A percentile compares a stretch with the other conserved stretches of the same genome.
phyloP scores from a whole-genome alignment of 2,329 filamentous ascomycete species.

The Colletotrichum orbiculare region DNA sequence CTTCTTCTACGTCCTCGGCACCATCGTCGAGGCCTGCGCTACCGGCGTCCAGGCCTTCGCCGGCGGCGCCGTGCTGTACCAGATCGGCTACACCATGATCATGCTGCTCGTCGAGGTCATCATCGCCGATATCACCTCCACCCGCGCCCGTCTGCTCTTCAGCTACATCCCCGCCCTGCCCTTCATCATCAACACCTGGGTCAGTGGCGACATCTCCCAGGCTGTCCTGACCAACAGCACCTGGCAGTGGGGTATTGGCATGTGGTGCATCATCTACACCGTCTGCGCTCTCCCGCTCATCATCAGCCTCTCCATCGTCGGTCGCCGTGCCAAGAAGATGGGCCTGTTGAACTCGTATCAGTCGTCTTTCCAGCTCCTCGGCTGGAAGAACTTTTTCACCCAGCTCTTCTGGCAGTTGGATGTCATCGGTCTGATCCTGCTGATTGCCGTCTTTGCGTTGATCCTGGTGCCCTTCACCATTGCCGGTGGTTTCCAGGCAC shows the following conservation, averaged over 20 bases:
- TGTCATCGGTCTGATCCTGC: constrained; percentile 55
- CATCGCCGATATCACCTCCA: constrained; percentile 72
- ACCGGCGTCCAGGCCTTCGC: constrained; percentile 62
- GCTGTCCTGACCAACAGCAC: constrained; percentile 59
- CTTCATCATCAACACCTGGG: constrained; percentile 74
- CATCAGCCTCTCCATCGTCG: constrained; percentile 60
- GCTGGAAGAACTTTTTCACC: constrained; percentile 46
- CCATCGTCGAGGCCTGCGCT: constrained; percentile 66
- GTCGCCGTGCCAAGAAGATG: constrained; percentile 62
- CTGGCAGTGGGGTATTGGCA: constrained; percentile 73
- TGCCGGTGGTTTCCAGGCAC: constrained; percentile 53
- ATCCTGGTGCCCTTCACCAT: constrained; percentile 58
- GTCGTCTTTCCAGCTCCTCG: constrained; percentile 47
- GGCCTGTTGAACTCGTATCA: constrained; percentile 55
- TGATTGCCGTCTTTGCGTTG: constrained; percentile 59
- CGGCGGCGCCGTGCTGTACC: constrained; percentile 69
- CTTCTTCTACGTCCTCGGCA: constrained; percentile 69
- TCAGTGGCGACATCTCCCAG: constrained; percentile 66
- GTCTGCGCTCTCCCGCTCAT: constrained; percentile 65
- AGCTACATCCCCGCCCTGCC: constrained; percentile 71
- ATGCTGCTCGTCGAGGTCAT: constrained; percentile 73
- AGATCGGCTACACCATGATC: constrained; percentile 72
- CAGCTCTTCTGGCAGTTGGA: constrained; percentile 61
- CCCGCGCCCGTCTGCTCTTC: constrained; percentile 71
- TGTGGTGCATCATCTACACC: constrained; percentile 73